Evolutionary conservation across 2,329 filamentous ascomycete genomes (phyloP).

Genomic region (Ceratocystis eucalypticola): DNA sequence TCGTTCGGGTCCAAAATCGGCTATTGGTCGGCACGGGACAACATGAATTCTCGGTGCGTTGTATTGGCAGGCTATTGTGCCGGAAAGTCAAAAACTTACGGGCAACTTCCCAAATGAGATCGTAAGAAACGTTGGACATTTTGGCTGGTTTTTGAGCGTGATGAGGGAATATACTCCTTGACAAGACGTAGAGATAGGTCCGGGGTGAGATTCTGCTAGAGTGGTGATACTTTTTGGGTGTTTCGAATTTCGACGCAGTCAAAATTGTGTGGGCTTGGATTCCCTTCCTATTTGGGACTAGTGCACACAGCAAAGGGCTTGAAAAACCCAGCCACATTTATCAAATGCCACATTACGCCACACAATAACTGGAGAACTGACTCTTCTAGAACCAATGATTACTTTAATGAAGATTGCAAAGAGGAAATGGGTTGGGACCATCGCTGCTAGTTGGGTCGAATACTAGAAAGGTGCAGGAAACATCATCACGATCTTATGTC

Average conservation of each 20-base stretch:
- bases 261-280: constrained; percentile 18
- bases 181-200: constrained; percentile 15
- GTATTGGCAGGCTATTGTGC: background rate
- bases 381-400: background rate
- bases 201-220: constrained; percentile 13
- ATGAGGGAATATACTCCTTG: constrained; percentile 17
- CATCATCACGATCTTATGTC: no score
- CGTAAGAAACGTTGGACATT: constrained; percentile 67
- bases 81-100: constrained; percentile 50
- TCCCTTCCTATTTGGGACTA: constrained; percentile 16
- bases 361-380: background rate
- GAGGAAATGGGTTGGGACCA: no score
- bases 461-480: no score
- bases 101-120: constrained; percentile 89
- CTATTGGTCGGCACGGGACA: background rate
- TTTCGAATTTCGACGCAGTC: constrained; percentile 16
- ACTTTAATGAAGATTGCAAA: background rate
- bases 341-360: background rate
- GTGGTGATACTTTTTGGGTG: constrained; percentile 18
- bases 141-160: constrained; percentile 29
- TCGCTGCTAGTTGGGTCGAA: no score
- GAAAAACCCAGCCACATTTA: constrained; percentile 11
- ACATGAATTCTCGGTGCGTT: background rate
- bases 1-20: constrained; percentile 2
- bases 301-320: constrained; percentile 19